Percentiles rank a stretch among this genome's conserved stretches.
phyloP scores from a whole-genome alignment of 163 green algal species.

The Chloromonas sp. region DNA sequence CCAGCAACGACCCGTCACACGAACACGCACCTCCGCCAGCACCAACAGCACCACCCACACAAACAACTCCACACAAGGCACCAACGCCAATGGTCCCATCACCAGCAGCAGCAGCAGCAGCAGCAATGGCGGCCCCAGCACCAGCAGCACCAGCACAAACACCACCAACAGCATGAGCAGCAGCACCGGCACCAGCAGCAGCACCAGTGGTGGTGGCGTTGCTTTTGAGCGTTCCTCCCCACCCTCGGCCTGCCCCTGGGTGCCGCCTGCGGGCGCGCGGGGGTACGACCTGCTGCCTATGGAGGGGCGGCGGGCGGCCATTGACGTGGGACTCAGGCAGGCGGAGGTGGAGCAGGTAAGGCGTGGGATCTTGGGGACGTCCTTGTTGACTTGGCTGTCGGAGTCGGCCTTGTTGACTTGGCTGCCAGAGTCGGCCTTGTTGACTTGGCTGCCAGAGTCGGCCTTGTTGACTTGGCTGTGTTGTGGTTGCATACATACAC shows the following conservation, averaged over 20 bases:
- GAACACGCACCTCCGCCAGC: neutral
- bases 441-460: neutral
- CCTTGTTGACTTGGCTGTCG: too few species aligned
- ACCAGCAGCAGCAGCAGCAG: slow-evolving; percentile 14
- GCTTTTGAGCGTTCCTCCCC: neutral
- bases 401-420: too few species aligned
- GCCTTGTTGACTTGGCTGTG: neutral
- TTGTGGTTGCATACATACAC: neutral
- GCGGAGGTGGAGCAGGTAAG: slow-evolving; percentile 35
- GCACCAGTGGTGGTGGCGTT: neutral
- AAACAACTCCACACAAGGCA: too few species aligned
- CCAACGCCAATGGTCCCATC: neutral
- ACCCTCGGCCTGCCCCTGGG: neutral
- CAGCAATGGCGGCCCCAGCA: neutral
- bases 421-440: neutral
- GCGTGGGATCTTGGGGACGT: too few species aligned
- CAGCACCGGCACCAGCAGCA: neutral
- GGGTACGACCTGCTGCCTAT: slow-evolving; percentile 21
- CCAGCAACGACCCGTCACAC: neutral
- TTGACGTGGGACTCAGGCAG: slow-evolving; percentile 21
- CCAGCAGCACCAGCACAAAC: neutral
- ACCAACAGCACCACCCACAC: slow-evolving; percentile 5
- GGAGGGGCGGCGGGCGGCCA: slow-evolving; percentile 19
- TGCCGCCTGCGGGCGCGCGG: neutral
- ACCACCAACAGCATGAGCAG: too few species aligned